phyloP scores from a whole-genome alignment of 768 basidiomycete species.

The Leccinum fibrillosum region DNA sequence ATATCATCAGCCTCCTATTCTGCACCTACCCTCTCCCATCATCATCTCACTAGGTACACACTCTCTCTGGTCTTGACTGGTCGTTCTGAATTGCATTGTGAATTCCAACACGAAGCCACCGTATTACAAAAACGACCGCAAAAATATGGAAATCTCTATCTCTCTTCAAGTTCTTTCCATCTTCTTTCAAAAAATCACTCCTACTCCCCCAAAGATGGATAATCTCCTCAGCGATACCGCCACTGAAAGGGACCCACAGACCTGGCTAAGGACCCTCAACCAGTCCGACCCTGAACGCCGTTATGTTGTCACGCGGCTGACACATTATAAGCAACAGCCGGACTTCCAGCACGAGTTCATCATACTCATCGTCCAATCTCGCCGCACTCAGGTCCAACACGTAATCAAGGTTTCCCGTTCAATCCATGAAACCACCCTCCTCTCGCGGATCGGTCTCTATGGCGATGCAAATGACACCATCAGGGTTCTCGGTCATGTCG shows the following conservation, averaged over 20 bases:
- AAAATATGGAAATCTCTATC: too few species aligned
- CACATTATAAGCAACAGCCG: background rate
- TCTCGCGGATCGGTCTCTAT: background rate
- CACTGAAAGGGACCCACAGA: background rate
- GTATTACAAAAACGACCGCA: too few species aligned
- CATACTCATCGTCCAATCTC: background rate
- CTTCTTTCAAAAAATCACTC: too few species aligned
- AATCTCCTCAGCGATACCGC: background rate
- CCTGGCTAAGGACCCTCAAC: background rate
- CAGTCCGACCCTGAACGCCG: background rate
- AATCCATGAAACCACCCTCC: background rate
- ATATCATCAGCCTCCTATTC: too few species aligned
- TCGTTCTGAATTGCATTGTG: too few species aligned
- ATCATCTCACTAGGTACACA: too few species aligned
- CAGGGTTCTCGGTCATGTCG: background rate
- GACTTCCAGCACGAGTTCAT: background rate
- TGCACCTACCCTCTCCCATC: too few species aligned
- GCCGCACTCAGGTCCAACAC: background rate
- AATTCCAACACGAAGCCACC: too few species aligned
- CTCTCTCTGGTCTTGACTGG: too few species aligned
- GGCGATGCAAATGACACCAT: background rate
- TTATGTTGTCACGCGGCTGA: background rate
- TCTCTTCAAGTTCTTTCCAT: too few species aligned
- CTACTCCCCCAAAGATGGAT: background rate
- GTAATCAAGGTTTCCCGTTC: background rate